Evolutionary conservation across 2,329 filamentous ascomycete genomes (phyloP), one percentile per base, ranked within the genome.

Genomic region (Tothia fuscella): DNA sequence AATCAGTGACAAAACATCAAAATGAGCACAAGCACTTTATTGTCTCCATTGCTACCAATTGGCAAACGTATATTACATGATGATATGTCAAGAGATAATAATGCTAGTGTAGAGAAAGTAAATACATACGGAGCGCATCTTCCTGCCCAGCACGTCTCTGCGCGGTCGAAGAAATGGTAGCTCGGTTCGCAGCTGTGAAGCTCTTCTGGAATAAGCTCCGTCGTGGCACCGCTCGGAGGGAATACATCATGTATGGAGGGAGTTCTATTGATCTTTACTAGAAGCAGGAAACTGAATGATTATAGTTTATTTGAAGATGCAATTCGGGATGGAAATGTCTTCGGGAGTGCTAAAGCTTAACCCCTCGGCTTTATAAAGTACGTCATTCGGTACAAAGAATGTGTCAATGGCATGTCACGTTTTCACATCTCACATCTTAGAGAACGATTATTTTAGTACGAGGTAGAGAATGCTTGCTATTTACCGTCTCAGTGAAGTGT

Each of bases 111-210:
- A n/a, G n/a, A n/a, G n/a, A n/a, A n/a, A 20, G 26, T 40, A 9
- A 13, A 24, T 14, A 50, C 64, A 30, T 63, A 69, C 66, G 56
- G 26, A 66, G 57, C 42, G 56, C 53, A 29, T 56, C 54, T 51
- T 69, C 66, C 55, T 69, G 68, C 45, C 62, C 63, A 19, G 57
- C 58, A 39, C 48, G 43, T 28, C 60, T 50, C 5, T 47, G 36
- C n/a, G 57, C 52, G 45, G 56, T 58, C 47, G 56, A 57, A 50
- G 58, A 55, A n/a, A 47, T 25, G 48, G 58, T 36, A 55, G 50
- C 37, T 36, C 37, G 51, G 49, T 43, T 48, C 41, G 48, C 54
- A 39, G 38, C n/a, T n/a, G n/a, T n/a, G n/a, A n/a, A n/a, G n/a
- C n/a, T n/a, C n/a, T n/a, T n/a, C n/a, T 33, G 50, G 43, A 48